These are phyloP conservation scores for Alisma plantagoaquatica DNA, from an alignment of 106 monocot genomes.

Conservation along the genomic window DNA sequence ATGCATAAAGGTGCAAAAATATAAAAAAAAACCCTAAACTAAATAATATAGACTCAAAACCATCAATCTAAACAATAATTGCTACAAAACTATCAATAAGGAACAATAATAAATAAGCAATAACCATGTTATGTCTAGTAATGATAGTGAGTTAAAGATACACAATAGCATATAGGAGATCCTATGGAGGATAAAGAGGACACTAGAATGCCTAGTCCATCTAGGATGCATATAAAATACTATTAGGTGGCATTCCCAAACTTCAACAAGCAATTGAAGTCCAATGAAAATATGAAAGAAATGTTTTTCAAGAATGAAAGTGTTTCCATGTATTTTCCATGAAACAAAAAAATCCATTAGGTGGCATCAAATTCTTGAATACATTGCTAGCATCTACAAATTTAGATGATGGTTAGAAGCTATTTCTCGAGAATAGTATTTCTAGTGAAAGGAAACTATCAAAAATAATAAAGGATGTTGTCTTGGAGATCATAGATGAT, in stretches of 20 bases:
- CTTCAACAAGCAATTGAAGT: slow-evolving; percentile 80
- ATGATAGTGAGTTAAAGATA: too few relatives aligned
- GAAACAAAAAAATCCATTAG: slow-evolving; percentile 85
- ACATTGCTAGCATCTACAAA: slow-evolving; percentile 70
- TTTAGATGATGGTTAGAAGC: slow-evolving; percentile 84
- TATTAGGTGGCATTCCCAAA: slow-evolving; percentile 75
- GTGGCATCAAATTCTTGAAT: slow-evolving; percentile 76
- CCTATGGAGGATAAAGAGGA: too few relatives aligned
- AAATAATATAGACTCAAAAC: too few relatives aligned
- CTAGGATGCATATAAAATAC: too few relatives aligned
- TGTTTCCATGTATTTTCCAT: slow-evolving; percentile 78
- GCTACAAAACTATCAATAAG: too few relatives aligned
- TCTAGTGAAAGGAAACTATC: slow-evolving; percentile 83
- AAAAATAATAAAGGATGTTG: slow-evolving; percentile 59
- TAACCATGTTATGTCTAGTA: too few relatives aligned
- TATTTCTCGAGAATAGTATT: slow-evolving; percentile 72
- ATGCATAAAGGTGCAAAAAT: too few relatives aligned
- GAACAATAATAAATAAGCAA: too few relatives aligned
- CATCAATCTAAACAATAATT: too few relatives aligned
- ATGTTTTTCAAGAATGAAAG: slow-evolving; percentile 80
- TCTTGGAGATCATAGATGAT: slow-evolving; percentile 63
- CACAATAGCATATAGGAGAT: too few relatives aligned
- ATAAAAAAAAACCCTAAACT: too few relatives aligned
- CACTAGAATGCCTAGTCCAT: too few relatives aligned
- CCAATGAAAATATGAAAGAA: slow-evolving; percentile 77